Conservation (phyloP, 1,284 basidiomycete species). For the Apiotrichum sp. region DNA sequence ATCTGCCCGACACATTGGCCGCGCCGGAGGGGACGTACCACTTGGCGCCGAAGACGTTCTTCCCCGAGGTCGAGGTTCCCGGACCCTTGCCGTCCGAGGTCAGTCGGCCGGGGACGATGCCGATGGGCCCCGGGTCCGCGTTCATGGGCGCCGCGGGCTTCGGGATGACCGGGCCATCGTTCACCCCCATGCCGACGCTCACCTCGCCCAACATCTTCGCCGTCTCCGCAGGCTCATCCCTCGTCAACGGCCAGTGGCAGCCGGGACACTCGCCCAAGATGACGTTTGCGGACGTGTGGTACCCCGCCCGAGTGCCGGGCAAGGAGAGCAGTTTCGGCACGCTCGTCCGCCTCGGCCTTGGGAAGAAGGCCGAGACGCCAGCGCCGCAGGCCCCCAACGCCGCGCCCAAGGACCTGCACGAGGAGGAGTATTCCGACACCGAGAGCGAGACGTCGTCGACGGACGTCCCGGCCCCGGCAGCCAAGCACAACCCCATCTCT, state of each 20-base stretch:
- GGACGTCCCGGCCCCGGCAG: slow-evolving; percentile 1
- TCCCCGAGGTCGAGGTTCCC: slow-evolving; percentile 36
- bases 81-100: slow-evolving; percentile 23
- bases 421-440: slow-evolving; percentile 16
- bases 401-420: slow-evolving; percentile 8
- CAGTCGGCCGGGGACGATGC: slow-evolving; percentile 3
- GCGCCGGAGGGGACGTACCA: slow-evolving; percentile 42
- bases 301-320: slow-evolving; percentile 28
- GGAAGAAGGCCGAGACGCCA: slow-evolving; percentile 10
- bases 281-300: slow-evolving; percentile 38
- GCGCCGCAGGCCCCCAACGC: background rate
- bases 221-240: slow-evolving; percentile 29
- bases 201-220: slow-evolving; percentile 16
- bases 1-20: slow-evolving; percentile 33
- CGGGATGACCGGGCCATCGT: slow-evolving; percentile 14
- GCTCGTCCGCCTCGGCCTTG: slow-evolving; percentile 16
- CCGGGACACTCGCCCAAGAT: slow-evolving; percentile 31
- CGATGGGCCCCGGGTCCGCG: slow-evolving; percentile 16
- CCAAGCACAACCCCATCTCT: slow-evolving; percentile 2
- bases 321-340: slow-evolving; percentile 33
- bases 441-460: slow-evolving; percentile 9
- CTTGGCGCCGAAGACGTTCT: slow-evolving; percentile 21
- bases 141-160: slow-evolving; percentile 24
- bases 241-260: slow-evolving; percentile 41
- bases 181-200: slow-evolving; percentile 14